Conservation (phyloP, 139 green algal genomes). For the Closterium sp. region DNA sequence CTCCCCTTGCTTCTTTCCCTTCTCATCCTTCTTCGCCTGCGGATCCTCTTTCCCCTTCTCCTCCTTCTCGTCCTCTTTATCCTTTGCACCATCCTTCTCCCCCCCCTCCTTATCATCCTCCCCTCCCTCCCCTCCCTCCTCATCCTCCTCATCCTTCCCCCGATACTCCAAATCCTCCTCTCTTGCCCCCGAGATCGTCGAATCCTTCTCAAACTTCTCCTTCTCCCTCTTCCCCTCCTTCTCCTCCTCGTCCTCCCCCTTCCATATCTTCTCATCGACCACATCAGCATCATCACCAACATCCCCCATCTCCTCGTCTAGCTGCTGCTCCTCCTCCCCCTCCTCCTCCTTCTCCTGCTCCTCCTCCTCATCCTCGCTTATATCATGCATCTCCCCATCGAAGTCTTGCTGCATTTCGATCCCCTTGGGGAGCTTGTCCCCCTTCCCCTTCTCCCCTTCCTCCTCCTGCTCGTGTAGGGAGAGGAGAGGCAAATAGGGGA, state of each 20-base stretch:
- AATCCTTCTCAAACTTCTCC: slow-evolving; percentile 71
- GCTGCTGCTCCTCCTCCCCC: slow-evolving; percentile 71
- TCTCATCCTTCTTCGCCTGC: slow-evolving; percentile 52
- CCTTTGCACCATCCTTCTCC: background rate
- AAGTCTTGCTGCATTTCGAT: slow-evolving; percentile 99
- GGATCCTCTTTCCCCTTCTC: slow-evolving; percentile 48
- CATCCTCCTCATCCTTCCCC: slow-evolving; percentile 55
- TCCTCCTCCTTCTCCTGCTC: slow-evolving; percentile 62
- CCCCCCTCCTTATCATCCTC: slow-evolving; percentile 26
- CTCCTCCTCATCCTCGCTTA: slow-evolving; percentile 58
- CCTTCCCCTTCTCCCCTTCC: slow-evolving; percentile 16
- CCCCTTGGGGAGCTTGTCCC: slow-evolving; percentile 51
- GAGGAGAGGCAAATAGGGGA: too few relatives aligned
- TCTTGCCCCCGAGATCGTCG: slow-evolving; percentile 18
- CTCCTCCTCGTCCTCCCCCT: slow-evolving; percentile 56
- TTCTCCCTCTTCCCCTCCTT: slow-evolving; percentile 46
- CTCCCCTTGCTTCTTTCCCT: slow-evolving; percentile 53
- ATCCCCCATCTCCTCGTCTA: slow-evolving; percentile 61
- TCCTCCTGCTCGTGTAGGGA: background rate
- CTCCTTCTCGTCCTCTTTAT: slow-evolving; percentile 44
- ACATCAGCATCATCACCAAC: slow-evolving; percentile 66
- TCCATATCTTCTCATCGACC: slow-evolving; percentile 92
- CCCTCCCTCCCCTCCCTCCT: slow-evolving; percentile 30
- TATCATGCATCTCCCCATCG: slow-evolving; percentile 79
- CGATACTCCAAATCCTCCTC: slow-evolving; percentile 37